Percentiles rank a stretch among this genome's conserved stretches.
Evolutionary conservation across 2,329 filamentous ascomycete genomes (phyloP).

Genomic region (Fusarium metavorans): DNA sequence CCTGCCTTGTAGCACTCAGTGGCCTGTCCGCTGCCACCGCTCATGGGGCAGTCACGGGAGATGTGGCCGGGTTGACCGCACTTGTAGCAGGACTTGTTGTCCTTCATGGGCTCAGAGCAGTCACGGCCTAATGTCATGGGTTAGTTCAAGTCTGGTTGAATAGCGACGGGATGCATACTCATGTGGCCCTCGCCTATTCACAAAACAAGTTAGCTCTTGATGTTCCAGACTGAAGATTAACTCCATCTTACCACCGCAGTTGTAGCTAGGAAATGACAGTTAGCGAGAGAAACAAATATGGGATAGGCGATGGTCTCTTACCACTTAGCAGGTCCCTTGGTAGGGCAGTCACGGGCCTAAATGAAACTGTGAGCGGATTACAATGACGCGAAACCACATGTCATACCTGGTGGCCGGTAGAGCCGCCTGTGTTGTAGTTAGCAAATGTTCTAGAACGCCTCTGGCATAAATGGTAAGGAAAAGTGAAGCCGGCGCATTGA

Average conservation of each 20-base stretch:
- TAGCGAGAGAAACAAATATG: not conserved
- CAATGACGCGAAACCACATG: conserved; percentile 15
- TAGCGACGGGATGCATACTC: conserved; percentile 66
- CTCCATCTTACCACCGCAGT: conserved; percentile 77
- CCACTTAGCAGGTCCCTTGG: conserved; percentile 86
- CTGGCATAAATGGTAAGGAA: not conserved
- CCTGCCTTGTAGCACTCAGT: conserved; percentile 90
- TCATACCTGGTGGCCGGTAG: conserved; percentile 79
- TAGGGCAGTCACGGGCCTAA: conserved; percentile 87
- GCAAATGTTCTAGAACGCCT: conserved; percentile 8
- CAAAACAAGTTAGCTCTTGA: conserved; percentile 41
- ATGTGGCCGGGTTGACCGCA: conserved; percentile 90
- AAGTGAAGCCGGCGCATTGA: not conserved
- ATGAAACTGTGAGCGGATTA: conserved; percentile 23
- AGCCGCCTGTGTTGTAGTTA: conserved; percentile 69
- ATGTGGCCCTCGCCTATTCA: conserved; percentile 75
- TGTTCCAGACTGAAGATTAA: not conserved
- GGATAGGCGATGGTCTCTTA: conserved; percentile 56
- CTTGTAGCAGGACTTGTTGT: conserved; percentile 82
- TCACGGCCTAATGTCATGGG: conserved; percentile 78
- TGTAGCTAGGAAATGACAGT: conserved; percentile 71
- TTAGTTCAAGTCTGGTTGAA: conserved; percentile 18
- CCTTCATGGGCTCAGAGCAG: conserved; percentile 89
- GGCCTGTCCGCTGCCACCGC: conserved; percentile 59
- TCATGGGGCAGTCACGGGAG: conserved; percentile 83